Evolutionary conservation across 1,284 basidiomycete species (phyloP), one percentile per base, ranked within the genome.

Genomic region (Phenoliferia sp.): DNA sequence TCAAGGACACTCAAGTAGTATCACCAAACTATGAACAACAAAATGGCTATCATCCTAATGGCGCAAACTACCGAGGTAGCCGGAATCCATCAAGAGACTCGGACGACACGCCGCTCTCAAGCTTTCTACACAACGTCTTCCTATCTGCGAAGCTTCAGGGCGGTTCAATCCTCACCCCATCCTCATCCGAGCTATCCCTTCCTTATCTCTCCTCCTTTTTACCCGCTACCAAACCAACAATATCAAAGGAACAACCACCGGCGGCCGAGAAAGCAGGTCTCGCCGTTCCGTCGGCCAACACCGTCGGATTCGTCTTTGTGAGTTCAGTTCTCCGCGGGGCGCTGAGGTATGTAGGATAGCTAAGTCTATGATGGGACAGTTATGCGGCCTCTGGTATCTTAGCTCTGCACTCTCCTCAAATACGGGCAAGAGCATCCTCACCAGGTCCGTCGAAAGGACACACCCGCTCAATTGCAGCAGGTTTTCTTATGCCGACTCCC

Each of bases 341-440:
- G 22, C 22, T 22, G 12, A 44, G 15, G 39, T 12, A 44, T 22
- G 39, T 15, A 15, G 22, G 39, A 44, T 22, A 12, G 39, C 48
- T 52, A 26, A 52, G 22, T 19, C 9, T 5, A 19, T 7, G 48
- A 6, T 22, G 48, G 6, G 5, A 5, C 26, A 17, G 66, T 82
- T 92, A 56, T 92, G 91, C 77, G 79, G 81, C 28, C 81, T 92
- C 35, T 92, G 91, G 91, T 92, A 81, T 72, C 71, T 75, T 31
- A 87, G 88, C 6, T 94, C 91, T 2, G 92, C 92, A 22, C 81
- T 94, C 65, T 92, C 90, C 32, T 90, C 90, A 62, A 94, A 94
- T 80, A 90, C 94, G 26, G 88, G 91, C 71, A 91, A 99, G 80
- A 83, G 88, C 62, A 90, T 97, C 80, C 83, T 97, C 77, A 87